Percentiles rank a stretch among this genome's conserved stretches.
Evolutionary conservation across 2,329 filamentous ascomycete species (phyloP).

Genomic region (Fusarium sp.): DNA sequence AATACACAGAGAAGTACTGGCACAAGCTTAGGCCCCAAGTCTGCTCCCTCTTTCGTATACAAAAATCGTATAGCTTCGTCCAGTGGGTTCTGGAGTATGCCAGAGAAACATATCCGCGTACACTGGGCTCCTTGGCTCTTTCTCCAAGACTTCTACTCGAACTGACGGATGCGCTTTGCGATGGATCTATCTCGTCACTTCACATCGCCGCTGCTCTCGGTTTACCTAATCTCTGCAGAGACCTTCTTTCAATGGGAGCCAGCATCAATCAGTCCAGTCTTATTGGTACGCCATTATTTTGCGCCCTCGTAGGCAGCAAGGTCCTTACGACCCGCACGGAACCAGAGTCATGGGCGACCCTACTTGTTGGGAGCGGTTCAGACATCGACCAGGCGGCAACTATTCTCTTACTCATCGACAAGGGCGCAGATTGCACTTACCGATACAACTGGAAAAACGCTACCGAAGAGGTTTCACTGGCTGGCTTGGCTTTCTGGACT

Average conservation of each 20-base stretch:
- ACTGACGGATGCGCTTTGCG: slow-evolving; percentile 47
- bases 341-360: slow-evolving; percentile 37
- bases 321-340: slow-evolving; percentile 35
- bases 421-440: slow-evolving; percentile 32
- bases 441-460: slow-evolving; percentile 31
- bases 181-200: slow-evolving; percentile 45
- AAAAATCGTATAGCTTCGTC: slow-evolving; percentile 47
- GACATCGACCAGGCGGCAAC: slow-evolving; percentile 29
- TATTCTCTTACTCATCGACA: slow-evolving; percentile 39
- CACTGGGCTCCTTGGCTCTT: slow-evolving; percentile 34
- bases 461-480: slow-evolving; percentile 30
- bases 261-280: slow-evolving; percentile 36
- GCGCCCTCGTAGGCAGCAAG: slow-evolving; percentile 48
- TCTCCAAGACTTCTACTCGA: slow-evolving; percentile 40
- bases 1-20: slow-evolving; percentile 46
- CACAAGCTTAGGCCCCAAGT: slow-evolving; percentile 40
- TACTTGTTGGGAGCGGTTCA: slow-evolving; percentile 25
- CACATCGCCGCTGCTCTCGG: slow-evolving; percentile 51
- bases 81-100: slow-evolving; percentile 53
- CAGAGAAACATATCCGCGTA: slow-evolving; percentile 44
- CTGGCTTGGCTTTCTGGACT: slow-evolving; percentile 44
- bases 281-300: slow-evolving; percentile 49
- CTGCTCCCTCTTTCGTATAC: slow-evolving; percentile 43
- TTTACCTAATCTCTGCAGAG: slow-evolving; percentile 44
- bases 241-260: slow-evolving; percentile 39